phyloP scores from a whole-genome alignment of 2,329 filamentous ascomycete genomes.

The Aspergillus texensis region DNA sequence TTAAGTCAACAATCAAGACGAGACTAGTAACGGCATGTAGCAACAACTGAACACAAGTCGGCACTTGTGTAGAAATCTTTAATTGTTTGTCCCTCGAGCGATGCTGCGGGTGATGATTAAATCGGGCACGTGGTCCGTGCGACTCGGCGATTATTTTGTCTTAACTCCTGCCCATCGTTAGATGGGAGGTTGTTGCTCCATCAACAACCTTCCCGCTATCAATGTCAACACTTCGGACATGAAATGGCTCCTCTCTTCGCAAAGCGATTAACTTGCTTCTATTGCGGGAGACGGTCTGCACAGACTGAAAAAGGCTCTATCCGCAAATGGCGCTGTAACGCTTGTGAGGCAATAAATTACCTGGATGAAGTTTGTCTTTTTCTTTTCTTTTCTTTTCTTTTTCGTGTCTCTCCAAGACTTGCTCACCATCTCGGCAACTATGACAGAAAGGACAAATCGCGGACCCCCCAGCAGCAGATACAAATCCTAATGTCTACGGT shows the following conservation, averaged over 20 bases:
- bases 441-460: constrained; percentile 80
- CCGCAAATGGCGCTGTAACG: constrained; percentile 70
- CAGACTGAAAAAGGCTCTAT: constrained; percentile 60
- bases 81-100: background rate
- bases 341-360: constrained; percentile 86
- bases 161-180: constrained; percentile 23
- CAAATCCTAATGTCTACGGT: constrained; percentile 41
- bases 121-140: constrained; percentile 29
- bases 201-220: constrained; percentile 14
- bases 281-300: constrained; percentile 72
- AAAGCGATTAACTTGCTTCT: constrained; percentile 71
- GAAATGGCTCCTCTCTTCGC: constrained; percentile 47
- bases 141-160: constrained; percentile 29
- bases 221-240: constrained; percentile 17
- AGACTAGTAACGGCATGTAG: background rate
- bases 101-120: background rate
- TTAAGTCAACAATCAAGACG: background rate
- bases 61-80: background rate
- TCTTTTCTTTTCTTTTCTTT: background rate
- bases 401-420: constrained; percentile 18
- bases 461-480: constrained; percentile 73
- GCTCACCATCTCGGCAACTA: constrained; percentile 16
- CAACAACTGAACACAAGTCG: background rate
- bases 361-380: constrained; percentile 71
- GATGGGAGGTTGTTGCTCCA: background rate